Base-by-base conservation (phyloP, 2,329 filamentous ascomycete species). In the Ophiostoma triangulosporum region DNA sequence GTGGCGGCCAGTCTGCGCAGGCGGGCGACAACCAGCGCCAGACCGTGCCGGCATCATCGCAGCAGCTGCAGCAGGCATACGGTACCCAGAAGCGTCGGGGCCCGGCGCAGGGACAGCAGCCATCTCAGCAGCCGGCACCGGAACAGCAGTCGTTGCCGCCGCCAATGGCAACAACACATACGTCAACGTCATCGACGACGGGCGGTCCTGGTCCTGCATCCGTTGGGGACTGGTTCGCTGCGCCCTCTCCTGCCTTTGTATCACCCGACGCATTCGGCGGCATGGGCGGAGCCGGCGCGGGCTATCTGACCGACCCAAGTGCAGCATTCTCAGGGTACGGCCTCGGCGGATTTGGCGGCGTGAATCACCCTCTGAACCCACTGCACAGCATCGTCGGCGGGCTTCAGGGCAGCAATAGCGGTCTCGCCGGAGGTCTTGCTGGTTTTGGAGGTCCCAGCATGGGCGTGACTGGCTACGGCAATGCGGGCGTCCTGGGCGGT, bases 241-340 rank as follows among this genome's bases (percentile, higher is more conserved):
- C 73, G 0, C 73, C 73, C 7, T 66, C 73, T 0, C 73, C 73
- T 0, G n/a, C n/a, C n/a, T 74, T 78, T 58, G 73, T 78, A 50
- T 73, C 75, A 2, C 75, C 76, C 0, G 77, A 77, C 54, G 64
- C 69, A 6, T 76, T 76, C 54, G 55, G 57, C 40, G 48, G 46
- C 24, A 67, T 68, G 54, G 65, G 52, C 11, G 36, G 61, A 36
- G 69, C 68, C 38, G 64, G 66, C 22, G n/a, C 40, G 50, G n/a
- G 52, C 55, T 46, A 57, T 59, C 26, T 56, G 57, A 12, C 58
- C 0, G 60, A 62, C 49, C 59, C 58, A 3, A 57, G 58, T 9
- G 56, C 59, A 0, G 56, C 58, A 3, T 60, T 63, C 27, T 58
- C 60, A 11, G 58, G 58, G 6, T 58, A 60, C 26, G 61, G 60